phyloP scores from a whole-genome alignment of 2,329 filamentous ascomycete species.

The Trichoderma semiorbis region DNA sequence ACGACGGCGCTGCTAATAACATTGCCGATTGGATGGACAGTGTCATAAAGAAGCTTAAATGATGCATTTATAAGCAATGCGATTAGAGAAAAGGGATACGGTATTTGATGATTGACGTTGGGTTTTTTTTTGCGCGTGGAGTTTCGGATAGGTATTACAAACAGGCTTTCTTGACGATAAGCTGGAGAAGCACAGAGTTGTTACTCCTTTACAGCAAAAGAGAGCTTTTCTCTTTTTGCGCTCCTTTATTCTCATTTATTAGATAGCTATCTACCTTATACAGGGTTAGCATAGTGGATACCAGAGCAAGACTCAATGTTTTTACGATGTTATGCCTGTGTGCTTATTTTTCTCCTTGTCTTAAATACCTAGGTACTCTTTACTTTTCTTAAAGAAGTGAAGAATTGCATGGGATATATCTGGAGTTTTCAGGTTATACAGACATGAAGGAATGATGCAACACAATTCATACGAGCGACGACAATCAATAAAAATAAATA shows the following conservation, averaged over 20 bases:
- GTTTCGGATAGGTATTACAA: slow-evolving; percentile 6
- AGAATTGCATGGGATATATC: not conserved
- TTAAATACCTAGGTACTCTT: not conserved
- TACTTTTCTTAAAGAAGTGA: not conserved
- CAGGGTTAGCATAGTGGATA: slow-evolving; percentile 8
- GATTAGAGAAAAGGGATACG: not conserved
- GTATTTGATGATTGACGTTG: slow-evolving; percentile 9
- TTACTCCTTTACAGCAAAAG: not conserved
- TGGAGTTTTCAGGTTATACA: not conserved
- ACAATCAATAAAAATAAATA: not conserved
- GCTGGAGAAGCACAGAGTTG: not conserved
- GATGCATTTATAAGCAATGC: not conserved
- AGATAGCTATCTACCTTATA: not conserved
- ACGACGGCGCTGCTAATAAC: slow-evolving; percentile 27
- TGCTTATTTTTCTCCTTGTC: not conserved
- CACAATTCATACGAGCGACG: not conserved
- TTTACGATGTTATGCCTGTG: not conserved
- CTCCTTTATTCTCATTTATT: not conserved
- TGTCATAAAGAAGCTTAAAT: slow-evolving; percentile 8
- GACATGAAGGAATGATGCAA: not conserved
- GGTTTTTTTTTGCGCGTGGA: not conserved
- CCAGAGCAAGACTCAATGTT: slow-evolving; percentile 11
- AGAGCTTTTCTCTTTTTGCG: not conserved
- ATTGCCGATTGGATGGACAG: slow-evolving; percentile 31
- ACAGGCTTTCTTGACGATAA: not conserved